Evolutionary conservation across 1,139 yeast species (phyloP), one percentile per base, ranked within the genome.

Genomic region (Hyphopichia pseudoburtonii): DNA sequence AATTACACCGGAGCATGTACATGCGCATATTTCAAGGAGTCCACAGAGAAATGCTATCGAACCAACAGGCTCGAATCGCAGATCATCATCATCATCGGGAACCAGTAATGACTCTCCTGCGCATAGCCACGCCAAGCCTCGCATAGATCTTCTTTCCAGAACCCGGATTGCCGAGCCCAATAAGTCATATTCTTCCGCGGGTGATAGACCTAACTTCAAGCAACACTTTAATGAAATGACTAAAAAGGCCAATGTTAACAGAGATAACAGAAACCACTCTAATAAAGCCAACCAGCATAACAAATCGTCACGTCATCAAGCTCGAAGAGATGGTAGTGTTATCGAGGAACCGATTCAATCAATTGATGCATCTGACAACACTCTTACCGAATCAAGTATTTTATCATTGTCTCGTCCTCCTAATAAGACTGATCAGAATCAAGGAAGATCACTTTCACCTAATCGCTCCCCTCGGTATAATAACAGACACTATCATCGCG

Each of bases 191-290:
- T 30, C 16, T 4, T 24, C 24, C 7, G 17, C 36, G 8, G 33
- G 36, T 21, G 60, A 56, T 18, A 48, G 69, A 32, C 69, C 69
- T 3, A 55, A 64, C 39, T 64, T 64, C 48, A 63, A 60, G 37
- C 57, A 62, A 44, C 61, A 60, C 35, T 54, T 64, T 37, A 55
- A 49, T 36, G 67, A 64, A 35, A 48, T 64, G 33, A 34, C 36
- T 7, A 28, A 34, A 14, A 34, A 29, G n/a, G 36, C 36, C 7
- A 24, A 23, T 17, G 23, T 24, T 16, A 31, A 17, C 4, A 15
- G 26, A 10, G 22, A 30, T 22, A 21, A 22, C 11, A 17, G 14
- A 11, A 21, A 22, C n/a, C 27, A 30, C 7, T 12, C n/a, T 12
- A 12, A 12, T n/a, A 27, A 19, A 14, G 4, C 15, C 19, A 18